Percentiles rank a stretch among this genome's conserved stretches.
Evolutionary conservation across 441 rosid genomes (phyloP).

Genomic region (Adansonia grandidieri): DNA sequence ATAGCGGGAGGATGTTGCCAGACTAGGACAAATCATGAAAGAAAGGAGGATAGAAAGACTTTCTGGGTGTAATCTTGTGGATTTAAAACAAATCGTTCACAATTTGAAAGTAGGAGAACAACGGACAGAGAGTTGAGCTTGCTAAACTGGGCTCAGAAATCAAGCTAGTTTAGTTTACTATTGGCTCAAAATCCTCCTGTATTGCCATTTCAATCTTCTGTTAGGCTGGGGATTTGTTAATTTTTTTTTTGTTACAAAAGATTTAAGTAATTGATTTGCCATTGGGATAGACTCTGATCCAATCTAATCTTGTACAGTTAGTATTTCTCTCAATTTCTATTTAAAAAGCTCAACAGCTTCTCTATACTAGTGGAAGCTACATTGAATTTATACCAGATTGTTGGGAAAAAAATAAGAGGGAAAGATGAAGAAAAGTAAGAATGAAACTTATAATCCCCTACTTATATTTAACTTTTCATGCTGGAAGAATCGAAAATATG

Average conservation of each 20-base stretch:
- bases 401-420: no score
- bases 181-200: neutral
- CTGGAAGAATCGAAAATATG: no score
- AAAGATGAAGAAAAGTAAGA: no score
- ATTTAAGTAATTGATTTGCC: neutral
- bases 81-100: constrained; percentile 71
- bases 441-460: no score
- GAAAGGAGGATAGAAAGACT: constrained; percentile 44
- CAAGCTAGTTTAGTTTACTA: neutral
- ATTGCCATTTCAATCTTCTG: neutral
- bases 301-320: neutral
- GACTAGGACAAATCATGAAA: constrained; percentile 46
- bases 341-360: neutral
- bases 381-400: neutral
- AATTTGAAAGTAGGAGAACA: constrained; percentile 31
- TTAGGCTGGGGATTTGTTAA: neutral
- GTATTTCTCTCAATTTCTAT: neutral
- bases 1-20: constrained; percentile 57
- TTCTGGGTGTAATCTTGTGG: constrained; percentile 62
- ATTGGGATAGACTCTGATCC: neutral
- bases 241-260: neutral
- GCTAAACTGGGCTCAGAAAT: neutral
- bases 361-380: neutral
- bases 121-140: constrained; percentile 20
- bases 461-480: no score